Conservation (phyloP, 768 basidiomycete species). For the Pulveroboletus sp. region DNA sequence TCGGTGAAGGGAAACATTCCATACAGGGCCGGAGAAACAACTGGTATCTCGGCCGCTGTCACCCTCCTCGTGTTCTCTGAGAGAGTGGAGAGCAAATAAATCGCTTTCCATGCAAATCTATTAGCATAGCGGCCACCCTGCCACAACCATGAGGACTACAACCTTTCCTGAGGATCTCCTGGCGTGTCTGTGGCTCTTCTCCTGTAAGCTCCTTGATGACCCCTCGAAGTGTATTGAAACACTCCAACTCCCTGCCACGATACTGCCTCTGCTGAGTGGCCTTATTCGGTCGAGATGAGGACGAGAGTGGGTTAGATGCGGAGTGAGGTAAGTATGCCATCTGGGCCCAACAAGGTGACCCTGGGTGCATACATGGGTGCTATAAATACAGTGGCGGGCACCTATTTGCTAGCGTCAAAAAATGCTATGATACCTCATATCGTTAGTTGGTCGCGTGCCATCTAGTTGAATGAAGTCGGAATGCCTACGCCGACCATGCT, state of each 20-base stretch:
- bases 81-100: not conserved
- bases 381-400: not conserved
- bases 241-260: constrained; percentile 20
- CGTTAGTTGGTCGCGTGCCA: no score
- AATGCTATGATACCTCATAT: no score
- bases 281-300: constrained; percentile 9
- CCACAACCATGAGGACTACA: not conserved
- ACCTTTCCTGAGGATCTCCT: constrained; percentile 24
- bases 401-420: not conserved
- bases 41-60: not conserved
- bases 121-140: constrained; percentile 3
- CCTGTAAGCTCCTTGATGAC: constrained; percentile 18
- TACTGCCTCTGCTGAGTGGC: constrained; percentile 15
- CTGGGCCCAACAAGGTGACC: not conserved
- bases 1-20: not conserved
- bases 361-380: not conserved
- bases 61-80: not conserved
- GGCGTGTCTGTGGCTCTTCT: constrained; percentile 13
- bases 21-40: not conserved
- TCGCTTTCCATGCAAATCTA: not conserved
- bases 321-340: not conserved
- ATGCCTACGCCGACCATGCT: not conserved
- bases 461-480: not conserved
- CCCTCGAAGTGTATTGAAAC: constrained; percentile 10
- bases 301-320: not conserved